A percentile compares a stretch with the other conserved stretches of the same genome.
Conservation (phyloP, 495 filamentous ascomycete species). For the Lasiosphaeris hirsuta region DNA sequence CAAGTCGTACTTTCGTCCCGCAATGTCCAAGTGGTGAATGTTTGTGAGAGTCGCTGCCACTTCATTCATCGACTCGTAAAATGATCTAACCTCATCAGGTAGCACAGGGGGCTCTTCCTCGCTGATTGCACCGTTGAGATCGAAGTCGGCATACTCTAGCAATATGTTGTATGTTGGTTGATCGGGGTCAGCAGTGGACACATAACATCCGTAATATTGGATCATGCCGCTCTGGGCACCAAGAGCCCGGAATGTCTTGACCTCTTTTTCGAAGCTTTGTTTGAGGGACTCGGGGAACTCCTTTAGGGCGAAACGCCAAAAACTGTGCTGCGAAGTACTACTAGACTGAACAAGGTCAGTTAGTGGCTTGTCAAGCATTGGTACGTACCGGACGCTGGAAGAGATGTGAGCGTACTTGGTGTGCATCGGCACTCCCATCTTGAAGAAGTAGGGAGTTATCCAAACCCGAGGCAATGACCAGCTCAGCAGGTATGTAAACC, state of each 20-base stretch:
- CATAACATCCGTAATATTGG: slow-evolving; percentile 25
- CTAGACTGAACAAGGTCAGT: no score
- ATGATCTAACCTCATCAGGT: slow-evolving; percentile 23
- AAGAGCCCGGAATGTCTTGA: slow-evolving; percentile 24
- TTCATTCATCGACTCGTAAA: slow-evolving; percentile 32
- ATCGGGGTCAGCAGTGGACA: background rate
- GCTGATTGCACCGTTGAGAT: slow-evolving; percentile 30
- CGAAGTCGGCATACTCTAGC: slow-evolving; percentile 33
- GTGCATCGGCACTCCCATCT: background rate
- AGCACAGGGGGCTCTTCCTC: slow-evolving; percentile 25
- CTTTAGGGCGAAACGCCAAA: slow-evolving; percentile 8
- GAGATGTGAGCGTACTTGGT: no score
- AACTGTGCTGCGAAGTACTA: background rate
- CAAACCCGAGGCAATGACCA: background rate
- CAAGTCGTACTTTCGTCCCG: slow-evolving; percentile 2
- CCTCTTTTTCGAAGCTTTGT: slow-evolving; percentile 24
- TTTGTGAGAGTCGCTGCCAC: slow-evolving; percentile 31
- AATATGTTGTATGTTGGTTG: slow-evolving; percentile 25
- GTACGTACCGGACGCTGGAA: no score
- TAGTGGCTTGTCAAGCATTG: no score
- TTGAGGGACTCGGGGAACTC: background rate
- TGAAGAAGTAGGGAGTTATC: background rate
- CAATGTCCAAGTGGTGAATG: slow-evolving; percentile 27
- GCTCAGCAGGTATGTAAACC: background rate
- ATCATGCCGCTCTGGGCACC: slow-evolving; percentile 24